These are phyloP conservation scores for Hymenoscyphus occultus DNA, from an alignment of 2,329 filamentous ascomycete genomes.

Conservation along the genomic window DNA sequence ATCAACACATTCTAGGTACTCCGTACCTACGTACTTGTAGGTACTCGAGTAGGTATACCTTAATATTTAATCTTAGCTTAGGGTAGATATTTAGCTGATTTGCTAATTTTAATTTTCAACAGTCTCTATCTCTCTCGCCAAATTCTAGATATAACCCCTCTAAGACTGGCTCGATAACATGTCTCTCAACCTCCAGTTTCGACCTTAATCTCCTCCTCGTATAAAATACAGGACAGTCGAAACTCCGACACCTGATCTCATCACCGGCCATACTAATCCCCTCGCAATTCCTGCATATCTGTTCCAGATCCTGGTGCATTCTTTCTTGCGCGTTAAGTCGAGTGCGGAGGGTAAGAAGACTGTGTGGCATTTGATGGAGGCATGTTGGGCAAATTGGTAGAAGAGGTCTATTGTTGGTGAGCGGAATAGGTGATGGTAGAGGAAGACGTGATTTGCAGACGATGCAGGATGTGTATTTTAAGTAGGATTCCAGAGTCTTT, in stretches of 20 bases:
- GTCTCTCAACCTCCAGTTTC: conserved; percentile 40
- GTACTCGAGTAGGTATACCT: too few species aligned
- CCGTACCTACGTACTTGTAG: too few species aligned
- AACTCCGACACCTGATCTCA: conserved; percentile 80
- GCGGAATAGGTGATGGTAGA: conserved; percentile 38
- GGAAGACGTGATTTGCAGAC: conserved; percentile 59
- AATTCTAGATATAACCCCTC: conserved; percentile 33
- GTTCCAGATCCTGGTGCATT: conserved; percentile 60
- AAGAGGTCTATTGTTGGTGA: neutral
- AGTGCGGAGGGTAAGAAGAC: conserved; percentile 61
- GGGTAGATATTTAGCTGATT: too few species aligned
- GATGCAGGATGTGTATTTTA: conserved; percentile 75
- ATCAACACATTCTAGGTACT: too few species aligned
- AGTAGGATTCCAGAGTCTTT: conserved; percentile 90
- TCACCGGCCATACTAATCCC: conserved; percentile 67
- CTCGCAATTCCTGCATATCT: conserved; percentile 78
- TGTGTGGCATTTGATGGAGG: conserved; percentile 50
- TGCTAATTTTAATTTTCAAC: too few species aligned
- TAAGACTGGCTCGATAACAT: conserved; percentile 42
- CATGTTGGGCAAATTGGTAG: conserved; percentile 48
- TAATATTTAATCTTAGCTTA: too few species aligned
- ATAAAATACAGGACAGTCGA: conserved; percentile 93
- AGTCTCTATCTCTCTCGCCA: too few species aligned
- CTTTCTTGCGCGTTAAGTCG: conserved; percentile 62
- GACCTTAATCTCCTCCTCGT: conserved; percentile 63